Percentiles rank a stretch among this genome's conserved stretches.
phyloP scores from a whole-genome alignment of 2,329 filamentous ascomycete species.

The Nemania sp. region DNA sequence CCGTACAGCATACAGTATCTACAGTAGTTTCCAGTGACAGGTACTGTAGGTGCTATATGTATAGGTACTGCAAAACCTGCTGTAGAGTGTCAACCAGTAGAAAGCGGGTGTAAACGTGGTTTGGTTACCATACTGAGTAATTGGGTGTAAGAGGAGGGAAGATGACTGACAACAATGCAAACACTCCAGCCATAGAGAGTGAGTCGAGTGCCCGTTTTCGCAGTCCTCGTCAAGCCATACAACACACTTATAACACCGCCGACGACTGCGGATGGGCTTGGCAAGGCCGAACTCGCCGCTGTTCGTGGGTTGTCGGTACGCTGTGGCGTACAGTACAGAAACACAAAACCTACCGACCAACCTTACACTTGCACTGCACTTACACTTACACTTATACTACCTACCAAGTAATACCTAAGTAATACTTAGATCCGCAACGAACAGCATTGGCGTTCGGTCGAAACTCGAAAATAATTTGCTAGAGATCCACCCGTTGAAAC shows the following conservation, averaged over 20 bases:
- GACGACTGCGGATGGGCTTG: conserved; percentile 6
- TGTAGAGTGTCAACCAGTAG: too few species aligned
- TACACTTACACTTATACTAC: too few species aligned
- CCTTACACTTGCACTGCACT: too few species aligned
- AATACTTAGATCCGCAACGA: conserved; percentile 18
- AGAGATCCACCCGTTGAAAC: conserved; percentile 18
- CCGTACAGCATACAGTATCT: background rate
- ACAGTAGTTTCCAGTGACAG: background rate
- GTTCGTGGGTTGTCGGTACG: background rate
- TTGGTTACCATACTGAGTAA: too few species aligned
- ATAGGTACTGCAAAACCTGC: background rate
- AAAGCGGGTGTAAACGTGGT: too few species aligned
- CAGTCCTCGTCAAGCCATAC: conserved; percentile 9
- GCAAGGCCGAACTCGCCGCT: conserved; percentile 28
- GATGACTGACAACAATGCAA: background rate
- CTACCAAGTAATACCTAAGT: too few species aligned
- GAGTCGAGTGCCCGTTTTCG: conserved; percentile 24
- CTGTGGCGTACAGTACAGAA: background rate
- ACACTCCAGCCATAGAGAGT: conserved; percentile 1
- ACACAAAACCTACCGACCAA: too few species aligned
- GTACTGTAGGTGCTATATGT: background rate
- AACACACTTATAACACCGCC: background rate
- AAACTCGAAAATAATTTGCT: conserved; percentile 20
- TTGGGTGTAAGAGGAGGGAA: too few species aligned
- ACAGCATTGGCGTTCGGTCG: conserved; percentile 12